These are phyloP conservation scores for Mortierella sp. DNA, from an alignment of 371 early-diverging fungal species.

Conservation along the genomic window DNA sequence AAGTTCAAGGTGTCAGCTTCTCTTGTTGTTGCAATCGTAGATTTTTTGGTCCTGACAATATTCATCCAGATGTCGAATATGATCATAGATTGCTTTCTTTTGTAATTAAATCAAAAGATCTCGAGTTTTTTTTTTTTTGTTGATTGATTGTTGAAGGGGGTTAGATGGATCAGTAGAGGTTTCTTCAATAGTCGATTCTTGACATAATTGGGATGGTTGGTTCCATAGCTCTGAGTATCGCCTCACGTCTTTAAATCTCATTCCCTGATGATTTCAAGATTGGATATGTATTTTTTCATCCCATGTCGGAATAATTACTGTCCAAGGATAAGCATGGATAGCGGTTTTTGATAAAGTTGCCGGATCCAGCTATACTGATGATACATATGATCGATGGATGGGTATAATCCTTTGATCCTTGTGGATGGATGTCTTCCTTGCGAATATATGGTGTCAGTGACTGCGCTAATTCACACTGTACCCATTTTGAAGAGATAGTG, in stretches of 20 bases:
- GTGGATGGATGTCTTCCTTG: conserved; percentile 17
- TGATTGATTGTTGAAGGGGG: neutral
- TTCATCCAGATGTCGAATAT: neutral
- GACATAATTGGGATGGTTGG: neutral
- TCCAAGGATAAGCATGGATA: neutral
- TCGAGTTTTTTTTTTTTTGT: neutral
- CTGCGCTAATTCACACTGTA: conserved; percentile 3
- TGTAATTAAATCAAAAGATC: neutral
- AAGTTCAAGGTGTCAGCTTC: conserved; percentile 1
- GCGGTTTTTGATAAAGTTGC: neutral
- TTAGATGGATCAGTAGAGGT: neutral
- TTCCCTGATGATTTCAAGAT: neutral
- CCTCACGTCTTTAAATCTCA: neutral
- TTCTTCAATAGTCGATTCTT: neutral
- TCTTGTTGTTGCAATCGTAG: neutral
- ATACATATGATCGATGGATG: conserved; percentile 16
- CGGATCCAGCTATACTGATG: neutral
- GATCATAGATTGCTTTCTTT: neutral
- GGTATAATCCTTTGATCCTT: neutral
- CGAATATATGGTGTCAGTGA: neutral
- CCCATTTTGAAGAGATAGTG: conserved; percentile 31
- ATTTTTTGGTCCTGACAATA: neutral
- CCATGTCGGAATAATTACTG: neutral
- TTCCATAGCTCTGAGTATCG: neutral
- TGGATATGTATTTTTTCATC: neutral